These are phyloP conservation scores for Fusarium secorum DNA, from an alignment of 2,329 filamentous ascomycete species.

Conservation along the genomic window DNA sequence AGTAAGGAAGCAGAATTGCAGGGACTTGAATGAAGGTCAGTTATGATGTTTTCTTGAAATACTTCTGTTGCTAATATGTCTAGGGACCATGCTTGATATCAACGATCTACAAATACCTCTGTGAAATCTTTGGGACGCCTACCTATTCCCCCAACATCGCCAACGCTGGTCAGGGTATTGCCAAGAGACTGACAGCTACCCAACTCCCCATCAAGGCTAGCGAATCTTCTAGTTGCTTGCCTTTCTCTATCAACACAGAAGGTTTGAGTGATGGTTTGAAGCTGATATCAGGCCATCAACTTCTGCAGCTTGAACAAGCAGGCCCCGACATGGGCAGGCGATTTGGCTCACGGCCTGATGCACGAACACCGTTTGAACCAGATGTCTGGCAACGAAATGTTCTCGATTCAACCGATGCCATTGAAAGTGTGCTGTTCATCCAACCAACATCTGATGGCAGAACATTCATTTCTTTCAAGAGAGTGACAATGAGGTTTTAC, in stretches of 20 bases:
- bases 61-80: background rate
- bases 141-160: slow-evolving; percentile 19
- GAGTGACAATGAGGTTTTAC: slow-evolving; percentile 73
- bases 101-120: slow-evolving; percentile 37
- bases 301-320: slow-evolving; percentile 72
- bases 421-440: slow-evolving; percentile 76
- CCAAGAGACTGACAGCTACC: slow-evolving; percentile 3
- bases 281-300: background rate
- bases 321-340: slow-evolving; percentile 79
- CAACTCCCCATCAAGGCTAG: background rate
- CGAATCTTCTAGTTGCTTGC: slow-evolving; percentile 1
- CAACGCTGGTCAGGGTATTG: slow-evolving; percentile 18
- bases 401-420: slow-evolving; percentile 74
- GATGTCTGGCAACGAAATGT: slow-evolving; percentile 81
- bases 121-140: slow-evolving; percentile 18
- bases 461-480: slow-evolving; percentile 81
- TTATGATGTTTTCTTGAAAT: too few relatives aligned
- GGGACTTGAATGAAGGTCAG: background rate
- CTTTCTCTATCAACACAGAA: slow-evolving; percentile 4
- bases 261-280: background rate
- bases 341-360: slow-evolving; percentile 72
- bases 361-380: slow-evolving; percentile 74
- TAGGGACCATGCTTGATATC: slow-evolving; percentile 37
- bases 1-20: background rate
- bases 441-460: slow-evolving; percentile 83